phyloP scores from a whole-genome alignment of 257 asterid genomes.

The Lithospermum erythrorhizon region DNA sequence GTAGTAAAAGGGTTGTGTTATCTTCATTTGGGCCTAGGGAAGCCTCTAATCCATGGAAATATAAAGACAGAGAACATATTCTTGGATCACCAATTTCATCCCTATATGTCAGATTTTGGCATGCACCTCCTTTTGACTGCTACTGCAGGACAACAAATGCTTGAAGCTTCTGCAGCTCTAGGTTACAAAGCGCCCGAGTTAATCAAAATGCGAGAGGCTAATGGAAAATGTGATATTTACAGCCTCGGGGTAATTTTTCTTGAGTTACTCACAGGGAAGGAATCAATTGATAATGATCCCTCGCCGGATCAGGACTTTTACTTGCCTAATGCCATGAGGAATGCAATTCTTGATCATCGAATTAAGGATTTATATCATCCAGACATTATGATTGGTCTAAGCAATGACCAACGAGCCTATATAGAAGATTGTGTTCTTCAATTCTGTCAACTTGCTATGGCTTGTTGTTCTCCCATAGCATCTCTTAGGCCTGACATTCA shows the following conservation, averaged over 20 bases:
- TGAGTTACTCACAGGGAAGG: slow-evolving; percentile 63
- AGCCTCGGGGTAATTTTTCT: slow-evolving; percentile 71
- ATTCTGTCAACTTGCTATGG: slow-evolving; percentile 68
- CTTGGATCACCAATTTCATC: slow-evolving; percentile 40
- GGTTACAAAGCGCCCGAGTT: slow-evolving; percentile 81
- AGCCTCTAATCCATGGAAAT: slow-evolving; percentile 76
- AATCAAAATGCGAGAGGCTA: slow-evolving; percentile 65
- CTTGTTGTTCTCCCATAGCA: slow-evolving; percentile 74
- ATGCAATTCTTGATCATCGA: slow-evolving; percentile 64
- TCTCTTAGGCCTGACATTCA: slow-evolving; percentile 48
- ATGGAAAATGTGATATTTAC: slow-evolving; percentile 57
- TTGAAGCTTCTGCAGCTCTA: slow-evolving; percentile 53
- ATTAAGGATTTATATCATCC: slow-evolving; percentile 49
- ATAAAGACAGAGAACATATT: slow-evolving; percentile 67
- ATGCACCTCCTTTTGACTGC: slow-evolving; percentile 59
- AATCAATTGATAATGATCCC: slow-evolving; percentile 33
- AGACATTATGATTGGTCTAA: slow-evolving; percentile 37
- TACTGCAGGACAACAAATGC: slow-evolving; percentile 57
- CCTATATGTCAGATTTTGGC: slow-evolving; percentile 69
- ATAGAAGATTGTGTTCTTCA: slow-evolving; percentile 37
- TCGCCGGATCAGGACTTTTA: slow-evolving; percentile 42
- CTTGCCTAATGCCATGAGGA: slow-evolving; percentile 47
- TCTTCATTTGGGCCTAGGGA: slow-evolving; percentile 47
- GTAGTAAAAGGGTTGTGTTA: slow-evolving; percentile 52
- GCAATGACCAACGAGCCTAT: slow-evolving; percentile 22